A percentile compares a stretch with the other conserved stretches of the same genome.
Evolutionary conservation across 148 eudicot species (phyloP).

Genomic region (Amaranthus cruentus): DNA sequence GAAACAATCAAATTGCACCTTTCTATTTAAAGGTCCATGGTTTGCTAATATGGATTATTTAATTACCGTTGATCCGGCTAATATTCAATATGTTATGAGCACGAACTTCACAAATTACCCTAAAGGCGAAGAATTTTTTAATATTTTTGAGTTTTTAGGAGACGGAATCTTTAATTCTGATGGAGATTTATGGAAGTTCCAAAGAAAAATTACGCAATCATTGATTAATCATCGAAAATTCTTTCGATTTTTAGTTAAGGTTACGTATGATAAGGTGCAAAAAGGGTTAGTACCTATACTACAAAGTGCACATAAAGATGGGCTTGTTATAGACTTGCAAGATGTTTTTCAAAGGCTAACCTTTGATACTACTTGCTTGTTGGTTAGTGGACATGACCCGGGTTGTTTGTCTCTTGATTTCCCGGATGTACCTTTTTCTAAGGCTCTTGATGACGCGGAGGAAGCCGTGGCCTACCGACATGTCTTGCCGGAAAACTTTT

Average conservation of each 20-base stretch:
- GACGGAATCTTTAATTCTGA: conserved; percentile 31
- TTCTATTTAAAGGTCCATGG: conserved; percentile 30
- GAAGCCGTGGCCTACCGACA: conserved; percentile 31
- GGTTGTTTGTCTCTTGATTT: conserved; percentile 27
- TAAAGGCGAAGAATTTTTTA: conserved; percentile 26
- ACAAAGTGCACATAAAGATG: conserved; percentile 22
- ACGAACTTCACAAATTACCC: conserved; percentile 30
- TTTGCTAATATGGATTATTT: conserved; percentile 30
- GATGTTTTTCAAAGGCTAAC: conserved; percentile 37
- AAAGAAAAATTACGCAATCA: conserved; percentile 22
- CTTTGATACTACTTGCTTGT: conserved; percentile 31
- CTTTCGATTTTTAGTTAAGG: conserved; percentile 22
- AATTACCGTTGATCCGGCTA: conserved; percentile 27
- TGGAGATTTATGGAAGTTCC: conserved; percentile 30
- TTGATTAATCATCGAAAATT: conserved; percentile 26
- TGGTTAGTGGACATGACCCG: conserved; percentile 30
- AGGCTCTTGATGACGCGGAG: conserved; percentile 34
- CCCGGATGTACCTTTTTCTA: conserved; percentile 26
- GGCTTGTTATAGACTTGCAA: conserved; percentile 31
- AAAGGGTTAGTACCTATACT: conserved; percentile 31
- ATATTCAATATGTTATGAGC: conserved; percentile 31
- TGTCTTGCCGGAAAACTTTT: conserved; percentile 21
- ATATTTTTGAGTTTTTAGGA: conserved; percentile 32
- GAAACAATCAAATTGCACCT: conserved; percentile 14
- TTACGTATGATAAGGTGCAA: conserved; percentile 24